Percentiles rank a stretch among this genome's conserved stretches.
Evolutionary conservation across 1,284 basidiomycete genomes (phyloP).

Genomic region (Microbotryum lychnidis-dioicae): DNA sequence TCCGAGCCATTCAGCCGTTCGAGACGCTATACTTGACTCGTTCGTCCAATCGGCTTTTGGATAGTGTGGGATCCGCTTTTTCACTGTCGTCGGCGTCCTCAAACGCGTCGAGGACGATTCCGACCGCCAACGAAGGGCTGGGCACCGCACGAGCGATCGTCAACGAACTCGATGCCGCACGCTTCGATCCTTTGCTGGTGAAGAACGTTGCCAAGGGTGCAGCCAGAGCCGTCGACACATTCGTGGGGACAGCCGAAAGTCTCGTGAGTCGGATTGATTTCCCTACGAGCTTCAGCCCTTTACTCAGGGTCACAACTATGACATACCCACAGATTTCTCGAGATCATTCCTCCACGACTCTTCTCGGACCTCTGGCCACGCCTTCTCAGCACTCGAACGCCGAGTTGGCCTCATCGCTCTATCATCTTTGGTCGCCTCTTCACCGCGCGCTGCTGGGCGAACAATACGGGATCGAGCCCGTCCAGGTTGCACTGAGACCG

Average conservation of each 20-base stretch:
- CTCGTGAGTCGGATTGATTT: slow-evolving; percentile 49
- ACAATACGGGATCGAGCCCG: slow-evolving; percentile 50
- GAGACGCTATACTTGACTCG: slow-evolving; percentile 77
- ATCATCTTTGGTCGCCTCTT: slow-evolving; percentile 66
- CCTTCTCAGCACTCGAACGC: slow-evolving; percentile 68
- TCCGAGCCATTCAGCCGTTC: slow-evolving; percentile 70
- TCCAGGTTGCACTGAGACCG: slow-evolving; percentile 54
- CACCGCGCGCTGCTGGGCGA: slow-evolving; percentile 57
- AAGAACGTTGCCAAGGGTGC: slow-evolving; percentile 66
- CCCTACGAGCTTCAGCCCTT: background rate
- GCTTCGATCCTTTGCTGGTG: slow-evolving; percentile 82
- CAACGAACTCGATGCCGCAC: slow-evolving; percentile 85
- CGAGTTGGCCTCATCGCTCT: slow-evolving; percentile 65
- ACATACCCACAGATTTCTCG: slow-evolving; percentile 51
- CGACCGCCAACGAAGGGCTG: slow-evolving; percentile 64
- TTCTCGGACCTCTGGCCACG: slow-evolving; percentile 68
- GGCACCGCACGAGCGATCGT: slow-evolving; percentile 64
- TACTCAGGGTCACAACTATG: background rate
- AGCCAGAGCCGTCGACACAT: slow-evolving; percentile 56
- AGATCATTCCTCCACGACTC: slow-evolving; percentile 65
- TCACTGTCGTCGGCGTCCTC: slow-evolving; percentile 45
- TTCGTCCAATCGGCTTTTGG: slow-evolving; percentile 70
- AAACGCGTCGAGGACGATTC: slow-evolving; percentile 36
- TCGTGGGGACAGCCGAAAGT: slow-evolving; percentile 55
- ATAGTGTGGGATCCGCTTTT: slow-evolving; percentile 65